phyloP scores from a whole-genome alignment of 768 basidiomycete genomes.

The Russula olivacea region DNA sequence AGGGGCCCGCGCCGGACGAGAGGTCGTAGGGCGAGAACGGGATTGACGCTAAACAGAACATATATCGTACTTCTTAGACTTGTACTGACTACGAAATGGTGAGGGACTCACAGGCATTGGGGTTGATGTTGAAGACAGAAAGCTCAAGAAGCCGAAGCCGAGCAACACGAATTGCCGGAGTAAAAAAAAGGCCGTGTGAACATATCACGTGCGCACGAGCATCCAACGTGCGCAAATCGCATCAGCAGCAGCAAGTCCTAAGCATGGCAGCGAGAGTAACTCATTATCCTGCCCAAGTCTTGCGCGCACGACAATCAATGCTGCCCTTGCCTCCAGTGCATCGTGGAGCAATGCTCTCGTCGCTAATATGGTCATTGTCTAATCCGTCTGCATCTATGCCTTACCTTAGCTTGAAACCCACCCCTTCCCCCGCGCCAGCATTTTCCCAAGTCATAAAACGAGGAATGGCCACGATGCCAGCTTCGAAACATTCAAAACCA shows the following conservation, averaged over 20 bases:
- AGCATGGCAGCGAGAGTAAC: conserved; percentile 17
- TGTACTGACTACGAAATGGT: neutral
- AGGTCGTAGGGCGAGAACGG: conserved; percentile 56
- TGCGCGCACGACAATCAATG: conserved; percentile 2
- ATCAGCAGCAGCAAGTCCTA: neutral
- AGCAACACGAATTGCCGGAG: conserved; percentile 3
- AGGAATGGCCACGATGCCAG: conserved; percentile 17
- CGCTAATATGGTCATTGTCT: conserved; percentile 26
- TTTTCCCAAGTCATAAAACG: conserved; percentile 15
- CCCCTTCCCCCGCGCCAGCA: conserved; percentile 3
- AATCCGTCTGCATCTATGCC: conserved; percentile 18
- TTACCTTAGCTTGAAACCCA: conserved; percentile 2
- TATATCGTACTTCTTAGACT: neutral
- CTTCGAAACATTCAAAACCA: neutral
- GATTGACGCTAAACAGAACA: conserved; percentile 58
- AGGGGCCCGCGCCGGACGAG: conserved; percentile 34
- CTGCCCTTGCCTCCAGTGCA: conserved; percentile 17
- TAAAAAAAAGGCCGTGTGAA: conserved; percentile 16
- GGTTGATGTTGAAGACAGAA: conserved; percentile 5
- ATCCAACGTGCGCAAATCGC: neutral
- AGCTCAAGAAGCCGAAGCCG: neutral
- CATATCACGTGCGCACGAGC: conserved; percentile 1
- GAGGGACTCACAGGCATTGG: conserved; percentile 45
- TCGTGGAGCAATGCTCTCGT: conserved; percentile 21
- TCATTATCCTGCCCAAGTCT: conserved; percentile 4